Evolutionary conservation across 192 early-diverging fungal species (phyloP).

Genomic region (Anaeromyces robustus): DNA sequence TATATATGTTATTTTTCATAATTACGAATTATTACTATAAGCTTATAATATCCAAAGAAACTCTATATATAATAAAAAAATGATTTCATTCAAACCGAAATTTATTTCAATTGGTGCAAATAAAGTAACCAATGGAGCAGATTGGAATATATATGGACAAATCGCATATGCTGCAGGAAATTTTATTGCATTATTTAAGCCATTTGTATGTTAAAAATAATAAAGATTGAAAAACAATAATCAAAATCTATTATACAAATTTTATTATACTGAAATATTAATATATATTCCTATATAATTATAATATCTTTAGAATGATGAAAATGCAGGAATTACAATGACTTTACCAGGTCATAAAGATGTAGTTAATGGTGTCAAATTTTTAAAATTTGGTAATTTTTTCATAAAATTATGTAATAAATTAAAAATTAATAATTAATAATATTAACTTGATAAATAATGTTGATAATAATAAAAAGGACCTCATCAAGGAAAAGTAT

Average conservation of each 20-base stretch:
- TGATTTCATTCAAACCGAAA: slow-evolving; percentile 12
- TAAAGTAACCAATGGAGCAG: slow-evolving; percentile 38
- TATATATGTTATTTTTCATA: too few species aligned
- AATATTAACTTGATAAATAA: too few species aligned
- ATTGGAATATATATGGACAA: slow-evolving; percentile 35
- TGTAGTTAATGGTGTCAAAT: slow-evolving; percentile 48
- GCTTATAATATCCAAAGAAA: too few species aligned
- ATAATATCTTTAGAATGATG: neutral
- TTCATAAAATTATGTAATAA: too few species aligned
- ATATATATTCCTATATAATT: neutral
- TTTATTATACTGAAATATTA: neutral
- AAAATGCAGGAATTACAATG: slow-evolving; percentile 40
- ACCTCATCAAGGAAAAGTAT: slow-evolving; percentile 6
- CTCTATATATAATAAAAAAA: neutral
- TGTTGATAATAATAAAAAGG: neutral
- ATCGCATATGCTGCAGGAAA: slow-evolving; percentile 59
- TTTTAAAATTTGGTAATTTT: slow-evolving; percentile 18
- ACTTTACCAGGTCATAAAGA: slow-evolving; percentile 50
- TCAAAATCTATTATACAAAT: too few species aligned
- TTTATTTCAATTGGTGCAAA: slow-evolving; percentile 52
- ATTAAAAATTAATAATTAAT: too few species aligned
- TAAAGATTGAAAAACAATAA: too few species aligned
- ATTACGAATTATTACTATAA: too few species aligned
- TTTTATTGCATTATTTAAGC: slow-evolving; percentile 54
- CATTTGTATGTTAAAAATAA: slow-evolving; percentile 26